Conservation (phyloP, 164 flowering plant species). For the Brasenia schreberi region DNA sequence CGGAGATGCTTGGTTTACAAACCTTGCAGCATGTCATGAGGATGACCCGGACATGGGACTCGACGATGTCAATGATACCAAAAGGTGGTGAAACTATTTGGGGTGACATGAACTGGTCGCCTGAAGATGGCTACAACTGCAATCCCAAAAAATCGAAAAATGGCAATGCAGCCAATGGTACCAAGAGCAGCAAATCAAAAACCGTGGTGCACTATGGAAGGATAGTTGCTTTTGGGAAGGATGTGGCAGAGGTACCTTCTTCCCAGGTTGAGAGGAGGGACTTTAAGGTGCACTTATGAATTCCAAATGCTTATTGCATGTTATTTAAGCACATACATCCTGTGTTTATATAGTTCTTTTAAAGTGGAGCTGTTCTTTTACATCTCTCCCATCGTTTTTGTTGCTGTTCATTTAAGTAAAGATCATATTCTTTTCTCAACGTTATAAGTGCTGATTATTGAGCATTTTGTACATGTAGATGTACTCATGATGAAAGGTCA, state of each 20-base stretch:
- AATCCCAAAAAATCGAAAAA: constrained; percentile 23
- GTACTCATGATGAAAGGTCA: too few relatives aligned
- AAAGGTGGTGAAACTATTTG: constrained; percentile 91
- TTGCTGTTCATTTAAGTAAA: too few relatives aligned
- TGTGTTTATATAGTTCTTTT: not conserved
- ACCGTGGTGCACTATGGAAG: constrained; percentile 53
- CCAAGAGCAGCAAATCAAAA: constrained; percentile 7
- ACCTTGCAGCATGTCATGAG: constrained; percentile 77
- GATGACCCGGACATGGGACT: constrained; percentile 95
- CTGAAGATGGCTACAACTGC: constrained; percentile 55
- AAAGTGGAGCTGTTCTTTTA: not conserved
- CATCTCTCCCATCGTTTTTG: too few relatives aligned
- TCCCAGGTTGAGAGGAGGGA: constrained; percentile 59
- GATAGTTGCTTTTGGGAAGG: constrained; percentile 77
- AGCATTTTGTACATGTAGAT: too few relatives aligned
- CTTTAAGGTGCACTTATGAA: constrained; percentile 41
- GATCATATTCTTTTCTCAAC: too few relatives aligned
- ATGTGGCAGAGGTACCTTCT: constrained; percentile 41
- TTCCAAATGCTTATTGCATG: not conserved
- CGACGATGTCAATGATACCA: constrained; percentile 97
- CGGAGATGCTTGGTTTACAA: constrained; percentile 60
- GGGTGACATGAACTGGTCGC: constrained; percentile 95
- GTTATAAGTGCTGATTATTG: too few relatives aligned
- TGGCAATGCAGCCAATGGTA: constrained; percentile 4
- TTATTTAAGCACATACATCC: not conserved